Evolutionary conservation across 164 flowering plant species (phyloP).

Genomic region (Nelumbo lutea): DNA sequence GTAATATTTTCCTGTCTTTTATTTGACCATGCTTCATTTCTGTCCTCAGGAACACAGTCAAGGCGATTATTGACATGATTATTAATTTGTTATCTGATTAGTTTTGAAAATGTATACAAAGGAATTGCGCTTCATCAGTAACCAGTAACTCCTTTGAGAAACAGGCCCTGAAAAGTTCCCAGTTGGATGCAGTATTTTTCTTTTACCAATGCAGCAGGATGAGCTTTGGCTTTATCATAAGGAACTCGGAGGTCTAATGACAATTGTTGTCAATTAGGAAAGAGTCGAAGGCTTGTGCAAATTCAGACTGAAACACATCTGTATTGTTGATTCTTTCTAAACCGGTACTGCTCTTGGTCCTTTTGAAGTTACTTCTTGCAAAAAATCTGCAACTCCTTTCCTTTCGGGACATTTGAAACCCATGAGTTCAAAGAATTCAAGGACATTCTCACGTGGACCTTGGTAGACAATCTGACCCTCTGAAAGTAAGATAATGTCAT

Average conservation of each 20-base stretch:
- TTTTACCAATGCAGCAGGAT: conserved; percentile 64
- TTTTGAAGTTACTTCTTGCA: conserved; percentile 61
- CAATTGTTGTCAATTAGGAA: conserved; percentile 50
- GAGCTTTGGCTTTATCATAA: conserved; percentile 45
- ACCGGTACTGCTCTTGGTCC: conserved; percentile 64
- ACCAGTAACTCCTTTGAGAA: conserved; percentile 50
- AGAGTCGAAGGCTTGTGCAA: conserved; percentile 42
- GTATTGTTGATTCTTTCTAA: conserved; percentile 30
- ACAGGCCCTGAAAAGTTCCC: conserved; percentile 69
- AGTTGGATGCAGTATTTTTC: conserved; percentile 55
- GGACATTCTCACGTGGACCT: background rate
- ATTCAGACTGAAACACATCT: conserved; percentile 46
- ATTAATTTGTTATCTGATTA: conserved; percentile 37
- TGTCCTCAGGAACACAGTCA: conserved; percentile 34
- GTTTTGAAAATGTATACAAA: conserved; percentile 56
- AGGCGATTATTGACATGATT: conserved; percentile 56
- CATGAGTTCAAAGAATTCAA: too few species aligned
- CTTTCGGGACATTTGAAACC: too few species aligned
- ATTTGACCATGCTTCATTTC: conserved; percentile 23
- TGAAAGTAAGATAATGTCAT: conserved; percentile 49
- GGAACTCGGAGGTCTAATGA: conserved; percentile 42
- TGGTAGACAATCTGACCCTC: conserved; percentile 53
- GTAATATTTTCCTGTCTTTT: conserved; percentile 35
- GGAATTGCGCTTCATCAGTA: conserved; percentile 38
- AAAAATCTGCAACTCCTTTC: too few species aligned